Base-by-base conservation (phyloP, 2,329 filamentous ascomycete species). In the Fusarium sp. region DNA sequence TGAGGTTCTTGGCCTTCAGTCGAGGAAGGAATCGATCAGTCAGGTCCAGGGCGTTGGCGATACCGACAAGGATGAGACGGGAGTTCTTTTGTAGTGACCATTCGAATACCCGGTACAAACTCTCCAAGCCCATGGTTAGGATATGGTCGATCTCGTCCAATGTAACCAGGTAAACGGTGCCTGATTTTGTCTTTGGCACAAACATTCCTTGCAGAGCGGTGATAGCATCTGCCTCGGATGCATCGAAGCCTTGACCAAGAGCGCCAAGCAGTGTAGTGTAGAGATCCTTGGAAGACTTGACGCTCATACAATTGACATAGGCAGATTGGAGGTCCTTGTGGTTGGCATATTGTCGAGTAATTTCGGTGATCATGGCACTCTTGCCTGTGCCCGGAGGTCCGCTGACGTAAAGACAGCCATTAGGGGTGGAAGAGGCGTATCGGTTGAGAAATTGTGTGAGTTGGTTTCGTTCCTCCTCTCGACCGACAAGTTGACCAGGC, bases 361-460 rank as follows among this genome's bases (percentile, higher is more conserved):
- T 88, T 77, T 97, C 91, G 67, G 90, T 90, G 66, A 98, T 89
- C 84, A 98, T 91, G 30, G 96, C 96, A 79, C 94, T 98, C 83
- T 99, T 99, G 57, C 96, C 96, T 0, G 96, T 99, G 13, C 96
- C 96, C 4, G 96, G 96, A 6, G 96, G 96, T 0, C 96, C 96
- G 73, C 94, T 98, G 71, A 99, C 91, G 77, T 99, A 99, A 53
- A 97, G 86, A 77, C 95, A 98, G 55, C 94, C 94, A 55, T 90
- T 90, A 5, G 86, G 87, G 13, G 83, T 84, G 19, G 87, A 79
- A 11, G 86, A 83, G 7, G 90, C 82, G 71, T 89, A 89, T 52
- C 86, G 85, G 41, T 87, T 82, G 52, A 98, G 85, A 76, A 97
- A 98, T 0, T 77, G 79, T 14, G 84, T 82, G 34, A 98, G 82